Conservation (phyloP, 176 grass and related monocot species). For the Avena atlantica region DNA sequence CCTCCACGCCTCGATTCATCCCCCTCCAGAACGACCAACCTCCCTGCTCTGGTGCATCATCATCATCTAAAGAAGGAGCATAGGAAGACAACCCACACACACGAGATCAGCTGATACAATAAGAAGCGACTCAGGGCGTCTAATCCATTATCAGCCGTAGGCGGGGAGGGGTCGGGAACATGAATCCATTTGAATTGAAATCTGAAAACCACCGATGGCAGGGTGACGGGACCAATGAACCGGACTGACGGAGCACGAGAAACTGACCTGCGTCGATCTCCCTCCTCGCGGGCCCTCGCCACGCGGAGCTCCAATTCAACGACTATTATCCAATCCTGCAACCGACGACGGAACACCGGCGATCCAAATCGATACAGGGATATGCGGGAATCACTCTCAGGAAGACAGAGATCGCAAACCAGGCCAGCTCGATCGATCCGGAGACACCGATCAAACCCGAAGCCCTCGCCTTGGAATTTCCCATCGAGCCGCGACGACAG, state of each 20-base stretch:
- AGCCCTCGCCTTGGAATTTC: no score
- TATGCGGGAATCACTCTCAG: no score
- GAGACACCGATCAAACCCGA: neutral
- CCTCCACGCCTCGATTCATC: constrained; percentile 10
- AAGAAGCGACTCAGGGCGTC: neutral
- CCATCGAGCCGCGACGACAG: neutral
- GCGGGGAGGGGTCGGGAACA: no score
- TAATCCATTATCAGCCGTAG: neutral
- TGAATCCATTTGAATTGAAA: neutral
- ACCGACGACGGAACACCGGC: neutral
- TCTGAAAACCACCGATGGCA: constrained; percentile 32
- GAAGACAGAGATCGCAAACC: neutral
- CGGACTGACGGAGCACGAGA: neutral
- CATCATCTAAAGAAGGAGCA: neutral
- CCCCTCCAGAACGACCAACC: neutral
- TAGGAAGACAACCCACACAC: constrained; percentile 11
- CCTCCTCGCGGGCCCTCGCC: no score
- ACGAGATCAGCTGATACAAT: neutral
- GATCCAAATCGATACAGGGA: no score
- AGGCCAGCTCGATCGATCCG: neutral
- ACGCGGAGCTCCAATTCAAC: neutral
- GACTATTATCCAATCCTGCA: constrained; percentile 9
- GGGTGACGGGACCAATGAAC: constrained; percentile 32
- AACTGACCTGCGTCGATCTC: constrained; percentile 40
- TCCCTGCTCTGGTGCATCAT: neutral